These are phyloP conservation scores for Erysiphe pulchra DNA, from an alignment of 2,329 filamentous ascomycete species.

Conservation along the genomic window DNA sequence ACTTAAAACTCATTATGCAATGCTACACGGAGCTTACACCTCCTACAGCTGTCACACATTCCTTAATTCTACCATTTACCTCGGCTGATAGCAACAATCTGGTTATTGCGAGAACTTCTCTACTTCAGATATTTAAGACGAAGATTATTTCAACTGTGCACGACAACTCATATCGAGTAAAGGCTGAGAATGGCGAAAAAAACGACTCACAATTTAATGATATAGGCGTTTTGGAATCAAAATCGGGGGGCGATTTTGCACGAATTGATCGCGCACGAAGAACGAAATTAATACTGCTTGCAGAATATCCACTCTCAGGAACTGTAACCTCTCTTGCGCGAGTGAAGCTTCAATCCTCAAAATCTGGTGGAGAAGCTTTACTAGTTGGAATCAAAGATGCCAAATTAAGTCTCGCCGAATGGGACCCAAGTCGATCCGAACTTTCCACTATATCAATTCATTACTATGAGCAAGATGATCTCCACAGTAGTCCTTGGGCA, in stretches of 20 bases:
- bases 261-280: constrained; percentile 36
- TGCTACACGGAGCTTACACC: constrained; percentile 91
- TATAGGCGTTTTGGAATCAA: constrained; percentile 38
- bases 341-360: constrained; percentile 45
- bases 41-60: constrained; percentile 82
- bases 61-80: constrained; percentile 53
- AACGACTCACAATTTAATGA: constrained; percentile 26
- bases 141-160: constrained; percentile 40
- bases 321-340: constrained; percentile 62
- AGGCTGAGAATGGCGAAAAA: constrained; percentile 19
- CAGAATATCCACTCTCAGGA: constrained; percentile 62
- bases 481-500: constrained; percentile 61
- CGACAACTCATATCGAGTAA: constrained; percentile 7
- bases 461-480: constrained; percentile 89
- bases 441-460: constrained; percentile 85
- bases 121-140: constrained; percentile 73
- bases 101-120: constrained; percentile 71
- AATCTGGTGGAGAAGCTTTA: constrained; percentile 60
- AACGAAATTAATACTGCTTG: constrained; percentile 60
- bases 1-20: constrained; percentile 38
- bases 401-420: constrained; percentile 79
- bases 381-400: constrained; percentile 72
- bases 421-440: constrained; percentile 58
- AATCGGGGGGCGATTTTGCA: constrained; percentile 37
- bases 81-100: constrained; percentile 58